phyloP scores from a whole-genome alignment of 1,284 basidiomycete genomes.

The Filobasidium uniguttulatum region DNA sequence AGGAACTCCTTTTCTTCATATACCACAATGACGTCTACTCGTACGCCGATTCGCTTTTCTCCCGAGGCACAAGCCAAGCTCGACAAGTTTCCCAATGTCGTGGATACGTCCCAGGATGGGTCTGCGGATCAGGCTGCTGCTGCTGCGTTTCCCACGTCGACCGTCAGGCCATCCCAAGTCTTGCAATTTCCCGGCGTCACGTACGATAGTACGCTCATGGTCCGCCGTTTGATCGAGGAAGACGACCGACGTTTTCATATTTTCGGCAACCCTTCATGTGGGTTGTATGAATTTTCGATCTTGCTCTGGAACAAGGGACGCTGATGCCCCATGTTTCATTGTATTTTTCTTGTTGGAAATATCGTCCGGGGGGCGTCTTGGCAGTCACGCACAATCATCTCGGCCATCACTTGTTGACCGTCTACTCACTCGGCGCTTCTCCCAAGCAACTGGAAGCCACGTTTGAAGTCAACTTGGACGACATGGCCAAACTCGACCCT shows the following conservation, averaged over 20 bases:
- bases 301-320: too few relatives aligned
- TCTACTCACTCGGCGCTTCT: constrained; percentile 51
- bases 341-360: too few relatives aligned
- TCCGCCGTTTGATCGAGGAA: constrained; percentile 43
- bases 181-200: constrained; percentile 42
- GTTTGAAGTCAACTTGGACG: constrained; percentile 20
- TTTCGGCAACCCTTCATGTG: constrained; percentile 36
- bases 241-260: constrained; percentile 49
- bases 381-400: constrained; percentile 49
- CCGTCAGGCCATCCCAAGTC: constrained; percentile 20
- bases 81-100: not conserved
- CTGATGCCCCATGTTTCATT: constrained; percentile 23
- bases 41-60: not conserved
- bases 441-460: constrained; percentile 42
- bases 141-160: constrained; percentile 21
- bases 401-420: constrained; percentile 41
- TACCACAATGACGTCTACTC: not conserved
- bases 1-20: too few relatives aligned
- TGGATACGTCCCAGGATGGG: not conserved
- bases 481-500: constrained; percentile 41
- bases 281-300: too few relatives aligned
- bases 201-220: constrained; percentile 39
- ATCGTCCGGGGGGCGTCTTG: too few relatives aligned
- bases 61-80: not conserved
- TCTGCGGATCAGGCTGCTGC: not conserved